Evolutionary conservation across 495 filamentous ascomycete genomes (phyloP), one percentile per base, ranked within the genome.

Genomic region (Podospora fimiseda): DNA sequence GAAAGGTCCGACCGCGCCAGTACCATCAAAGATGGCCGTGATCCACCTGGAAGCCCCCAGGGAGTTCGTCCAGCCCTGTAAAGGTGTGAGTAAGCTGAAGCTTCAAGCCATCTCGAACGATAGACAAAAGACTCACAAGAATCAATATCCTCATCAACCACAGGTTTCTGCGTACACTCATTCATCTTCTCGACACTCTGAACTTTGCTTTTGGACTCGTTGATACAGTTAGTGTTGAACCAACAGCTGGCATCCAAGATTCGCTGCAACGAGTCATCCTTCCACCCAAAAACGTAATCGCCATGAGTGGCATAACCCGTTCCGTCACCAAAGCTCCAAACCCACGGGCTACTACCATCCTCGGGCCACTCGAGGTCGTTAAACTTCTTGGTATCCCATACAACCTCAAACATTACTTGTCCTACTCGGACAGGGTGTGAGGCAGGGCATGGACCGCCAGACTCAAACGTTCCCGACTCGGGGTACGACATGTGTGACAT

Each of bases 401-500:
- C 66, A 2, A 71, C 70, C 55, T 78, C 75, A 61, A 70, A 78
- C 2, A 69, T 67, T 5, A 78, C 57, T 53, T 78, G 75, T 6
- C 73, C 70, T 57, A 74, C 58, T 39, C 70, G 63, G 2, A 72
- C 67, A 3, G 74, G 74, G 59, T 78, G 74, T 3, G 70, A 70
- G 2, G 63, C 56, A 7, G 76, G 76, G 64, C 76, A 79, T 3
- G 70, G 43, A 3, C 63, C 64, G 7, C 67, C 70, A 40, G 63
- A 60, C 36, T 49, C 53, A 50, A 73, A 72, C 16, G 67, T 69
- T 21, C 67, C 65, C 48, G 15, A 52, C 3, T 58, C 52, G 23
- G 70, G 72, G 60, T 67, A 68, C 54, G 58, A 72, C 71, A 74
- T 74, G 64, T 82, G 79, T 2, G 71, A 69, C 45, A 72, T 68